Base-by-base conservation (phyloP, 768 basidiomycete genomes). In the Termitomyces sp. region DNA sequence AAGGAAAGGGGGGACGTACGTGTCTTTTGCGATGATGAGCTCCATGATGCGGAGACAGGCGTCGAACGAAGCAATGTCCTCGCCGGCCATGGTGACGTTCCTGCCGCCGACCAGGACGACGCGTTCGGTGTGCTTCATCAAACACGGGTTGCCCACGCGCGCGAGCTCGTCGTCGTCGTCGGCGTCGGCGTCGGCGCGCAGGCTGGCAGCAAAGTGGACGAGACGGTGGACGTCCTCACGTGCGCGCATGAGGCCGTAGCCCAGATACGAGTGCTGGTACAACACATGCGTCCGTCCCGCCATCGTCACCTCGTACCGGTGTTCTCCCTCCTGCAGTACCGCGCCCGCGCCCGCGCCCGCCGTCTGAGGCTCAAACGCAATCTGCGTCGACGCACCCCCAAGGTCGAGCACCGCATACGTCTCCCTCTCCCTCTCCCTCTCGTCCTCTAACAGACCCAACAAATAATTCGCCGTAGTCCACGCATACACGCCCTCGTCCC, bases 391-490 rank as follows among this genome's bases (percentile, higher is more conserved):
- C 33, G 91, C 97, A 3, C 97, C 97, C 4, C 97, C 97, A 51
- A 99, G 84, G 69, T 98, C 97, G 52, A 98, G 86, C 46, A 97
- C 94, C 24, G 96, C 96, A 64, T 90, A 91, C 18, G 76, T 63
- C 42, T 15, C 48, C 30, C 33, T 55, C 41, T 41, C 18, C 7
- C 41, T 8, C n/a, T 41, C 39, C 6, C 13, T 63, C 42, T 11
- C 47, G 27, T 22, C 58, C 51, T 63, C 78, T 31, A 97, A 85
- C 41, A 88, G 84, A 54, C 81, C 80, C 45, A 96, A 76, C 50
- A 98, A 80, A 74, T 97, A 98, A 73, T 98, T 98, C 59, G 91
- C 93, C 18, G 96, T 97, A 64, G 98, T 93, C 95, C 96, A 98
- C 31, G 96, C 94, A 69, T 91, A 98, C n/a, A 98, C 93, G 34